A percentile compares a stretch with the other conserved stretches of the same genome.
phyloP scores from a whole-genome alignment of 257 asterid species.

The Solanum virginianum region DNA sequence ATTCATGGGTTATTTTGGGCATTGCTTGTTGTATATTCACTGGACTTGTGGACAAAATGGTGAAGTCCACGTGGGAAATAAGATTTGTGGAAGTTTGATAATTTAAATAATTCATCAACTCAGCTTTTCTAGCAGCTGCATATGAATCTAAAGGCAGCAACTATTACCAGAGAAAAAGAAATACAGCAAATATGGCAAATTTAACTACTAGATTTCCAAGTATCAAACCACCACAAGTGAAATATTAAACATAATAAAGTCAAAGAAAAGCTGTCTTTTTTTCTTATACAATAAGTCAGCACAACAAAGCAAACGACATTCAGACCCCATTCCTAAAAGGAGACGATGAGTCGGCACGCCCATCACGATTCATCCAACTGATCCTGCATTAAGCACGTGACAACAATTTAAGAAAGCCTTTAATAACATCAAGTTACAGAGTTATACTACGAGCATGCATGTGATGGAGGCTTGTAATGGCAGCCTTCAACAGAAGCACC shows the following conservation, averaged over 20 bases:
- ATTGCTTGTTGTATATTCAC: background rate
- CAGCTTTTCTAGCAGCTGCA: background rate
- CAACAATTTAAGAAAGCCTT: background rate
- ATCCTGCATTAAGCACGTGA: conserved; percentile 17
- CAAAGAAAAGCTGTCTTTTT: background rate
- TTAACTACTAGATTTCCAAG: background rate
- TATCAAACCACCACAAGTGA: background rate
- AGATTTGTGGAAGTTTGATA: background rate
- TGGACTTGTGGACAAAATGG: background rate
- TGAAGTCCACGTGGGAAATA: background rate
- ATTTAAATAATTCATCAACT: background rate
- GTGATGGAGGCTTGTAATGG: background rate
- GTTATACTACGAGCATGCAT: background rate
- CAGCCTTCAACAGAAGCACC: background rate
- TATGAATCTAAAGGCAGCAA: background rate
- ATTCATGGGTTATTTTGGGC: background rate
- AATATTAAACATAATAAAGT: background rate
- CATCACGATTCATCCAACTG: conserved; percentile 38
- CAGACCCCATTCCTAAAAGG: conserved; percentile 29
- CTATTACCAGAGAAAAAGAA: background rate
- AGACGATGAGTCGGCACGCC: background rate
- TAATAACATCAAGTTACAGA: background rate
- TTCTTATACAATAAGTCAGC: background rate
- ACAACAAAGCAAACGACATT: conserved; percentile 15
- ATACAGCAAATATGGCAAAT: background rate